A percentile compares a stretch with the other conserved stretches of the same genome.
Conservation (phyloP, 352 stramenopile species). For the Globisporangium spiculum region DNA sequence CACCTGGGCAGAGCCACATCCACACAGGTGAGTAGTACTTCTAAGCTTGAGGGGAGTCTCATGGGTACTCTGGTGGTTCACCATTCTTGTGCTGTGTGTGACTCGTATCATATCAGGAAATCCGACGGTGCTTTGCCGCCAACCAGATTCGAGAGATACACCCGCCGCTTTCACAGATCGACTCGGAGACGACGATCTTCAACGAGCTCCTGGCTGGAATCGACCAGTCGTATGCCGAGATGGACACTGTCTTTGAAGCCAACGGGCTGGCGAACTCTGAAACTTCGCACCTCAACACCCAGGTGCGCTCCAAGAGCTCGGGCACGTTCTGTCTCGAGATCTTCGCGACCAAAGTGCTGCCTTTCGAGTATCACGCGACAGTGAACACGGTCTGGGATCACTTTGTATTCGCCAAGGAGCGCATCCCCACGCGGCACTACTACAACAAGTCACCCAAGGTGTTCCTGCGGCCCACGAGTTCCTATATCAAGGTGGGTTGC, state of each 20-base stretch:
- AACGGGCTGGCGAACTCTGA: conserved; percentile 22
- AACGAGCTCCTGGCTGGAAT: conserved; percentile 23
- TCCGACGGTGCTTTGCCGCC: conserved; percentile 1
- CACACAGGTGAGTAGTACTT: not conserved
- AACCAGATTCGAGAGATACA: not conserved
- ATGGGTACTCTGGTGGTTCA: not conserved
- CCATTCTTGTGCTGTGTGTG: no score
- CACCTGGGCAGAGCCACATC: not conserved
- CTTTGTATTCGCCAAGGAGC: conserved; percentile 27
- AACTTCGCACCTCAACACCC: conserved; percentile 23
- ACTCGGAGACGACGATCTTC: conserved; percentile 12
- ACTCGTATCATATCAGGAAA: not conserved
- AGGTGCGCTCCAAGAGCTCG: conserved; percentile 22
- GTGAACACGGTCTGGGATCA: conserved; percentile 39
- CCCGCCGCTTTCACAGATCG: not conserved
- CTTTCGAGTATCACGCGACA: conserved; percentile 27
- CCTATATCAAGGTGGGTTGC: conserved; percentile 15
- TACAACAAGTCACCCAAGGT: conserved; percentile 27
- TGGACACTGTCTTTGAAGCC: conserved; percentile 24
- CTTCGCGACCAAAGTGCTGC: conserved; percentile 27
- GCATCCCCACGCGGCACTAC: conserved; percentile 27
- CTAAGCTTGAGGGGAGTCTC: not conserved
- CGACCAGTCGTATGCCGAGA: conserved; percentile 21
- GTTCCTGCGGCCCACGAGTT: conserved; percentile 6
- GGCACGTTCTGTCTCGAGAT: conserved; percentile 31